A percentile compares a stretch with the other conserved stretches of the same genome.
Evolutionary conservation across 768 basidiomycete species (phyloP).

Genomic region (Candolleomyces eurysporus): DNA sequence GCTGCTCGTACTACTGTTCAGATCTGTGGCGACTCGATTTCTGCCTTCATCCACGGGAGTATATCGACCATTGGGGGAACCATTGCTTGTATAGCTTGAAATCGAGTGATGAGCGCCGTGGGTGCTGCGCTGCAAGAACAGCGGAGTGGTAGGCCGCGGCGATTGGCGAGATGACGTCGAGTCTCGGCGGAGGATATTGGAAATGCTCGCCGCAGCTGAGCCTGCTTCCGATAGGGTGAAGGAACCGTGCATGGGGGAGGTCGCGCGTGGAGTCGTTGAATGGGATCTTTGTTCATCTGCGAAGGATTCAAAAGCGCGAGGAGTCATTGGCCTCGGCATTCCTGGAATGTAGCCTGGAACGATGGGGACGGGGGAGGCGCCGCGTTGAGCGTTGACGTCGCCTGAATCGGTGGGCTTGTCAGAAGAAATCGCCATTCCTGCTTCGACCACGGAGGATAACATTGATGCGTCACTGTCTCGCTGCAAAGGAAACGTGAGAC

Average conservation of each 20-base stretch:
- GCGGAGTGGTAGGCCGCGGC: slow-evolving; percentile 48
- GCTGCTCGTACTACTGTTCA: slow-evolving; percentile 4
- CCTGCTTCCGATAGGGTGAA: slow-evolving; percentile 26
- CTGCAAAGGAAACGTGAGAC: slow-evolving; percentile 21
- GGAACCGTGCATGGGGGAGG: slow-evolving; percentile 50
- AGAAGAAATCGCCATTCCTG: slow-evolving; percentile 69
- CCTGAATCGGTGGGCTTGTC: slow-evolving; percentile 42
- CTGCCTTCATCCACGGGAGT: slow-evolving; percentile 53
- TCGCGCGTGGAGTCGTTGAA: slow-evolving; percentile 79
- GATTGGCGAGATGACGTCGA: slow-evolving; percentile 51
- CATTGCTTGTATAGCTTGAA: not conserved
- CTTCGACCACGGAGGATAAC: slow-evolving; percentile 47
- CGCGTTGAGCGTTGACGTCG: slow-evolving; percentile 31
- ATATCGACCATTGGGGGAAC: slow-evolving; percentile 53
- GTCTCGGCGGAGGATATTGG: slow-evolving; percentile 47
- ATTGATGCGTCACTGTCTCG: slow-evolving; percentile 34
- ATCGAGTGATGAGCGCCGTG: slow-evolving; percentile 2
- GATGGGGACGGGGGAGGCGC: slow-evolving; percentile 61
- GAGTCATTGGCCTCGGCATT: slow-evolving; percentile 90
- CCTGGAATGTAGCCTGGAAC: slow-evolving; percentile 86
- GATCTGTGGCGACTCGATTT: slow-evolving; percentile 28
- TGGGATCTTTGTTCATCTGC: slow-evolving; percentile 66
- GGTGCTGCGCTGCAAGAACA: slow-evolving; percentile 54
- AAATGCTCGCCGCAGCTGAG: slow-evolving; percentile 30
- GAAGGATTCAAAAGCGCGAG: slow-evolving; percentile 63